These are phyloP conservation scores for Eucalyptus melliodora DNA, from an alignment of 345 rosid genomes.

Conservation along the genomic window DNA sequence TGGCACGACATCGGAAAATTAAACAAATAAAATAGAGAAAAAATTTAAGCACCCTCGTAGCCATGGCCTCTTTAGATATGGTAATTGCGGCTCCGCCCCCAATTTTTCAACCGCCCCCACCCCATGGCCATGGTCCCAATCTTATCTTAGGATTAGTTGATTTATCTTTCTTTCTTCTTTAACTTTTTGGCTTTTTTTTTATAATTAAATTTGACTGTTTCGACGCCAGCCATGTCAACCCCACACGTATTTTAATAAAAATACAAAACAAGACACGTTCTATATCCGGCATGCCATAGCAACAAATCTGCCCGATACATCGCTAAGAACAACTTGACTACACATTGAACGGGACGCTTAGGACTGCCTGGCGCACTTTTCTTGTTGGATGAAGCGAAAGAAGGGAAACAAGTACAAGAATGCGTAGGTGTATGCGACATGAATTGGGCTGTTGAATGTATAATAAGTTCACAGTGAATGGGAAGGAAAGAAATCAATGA, in stretches of 20 bases:
- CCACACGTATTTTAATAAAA: background rate
- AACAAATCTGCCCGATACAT: background rate
- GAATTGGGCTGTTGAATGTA: background rate
- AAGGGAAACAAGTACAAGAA: background rate
- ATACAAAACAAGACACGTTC: background rate
- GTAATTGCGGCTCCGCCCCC: background rate
- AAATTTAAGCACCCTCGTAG: background rate
- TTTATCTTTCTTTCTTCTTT: background rate
- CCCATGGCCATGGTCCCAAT: background rate
- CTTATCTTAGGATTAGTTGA: background rate
- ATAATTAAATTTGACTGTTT: background rate
- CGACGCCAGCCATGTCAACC: background rate
- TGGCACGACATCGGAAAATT: background rate
- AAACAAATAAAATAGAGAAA: background rate
- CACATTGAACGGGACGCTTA: background rate
- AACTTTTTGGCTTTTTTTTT: background rate
- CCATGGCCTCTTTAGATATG: background rate
- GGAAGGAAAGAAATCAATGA: background rate
- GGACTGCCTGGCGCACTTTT: background rate
- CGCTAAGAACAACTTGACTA: background rate
- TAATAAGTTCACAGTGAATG: background rate
- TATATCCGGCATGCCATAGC: background rate
- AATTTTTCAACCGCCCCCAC: background rate
- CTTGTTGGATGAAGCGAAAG: background rate
- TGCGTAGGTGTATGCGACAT: background rate